Conservation (phyloP, 78 protist genomes). For the Polysphondylium violaceum region DNA sequence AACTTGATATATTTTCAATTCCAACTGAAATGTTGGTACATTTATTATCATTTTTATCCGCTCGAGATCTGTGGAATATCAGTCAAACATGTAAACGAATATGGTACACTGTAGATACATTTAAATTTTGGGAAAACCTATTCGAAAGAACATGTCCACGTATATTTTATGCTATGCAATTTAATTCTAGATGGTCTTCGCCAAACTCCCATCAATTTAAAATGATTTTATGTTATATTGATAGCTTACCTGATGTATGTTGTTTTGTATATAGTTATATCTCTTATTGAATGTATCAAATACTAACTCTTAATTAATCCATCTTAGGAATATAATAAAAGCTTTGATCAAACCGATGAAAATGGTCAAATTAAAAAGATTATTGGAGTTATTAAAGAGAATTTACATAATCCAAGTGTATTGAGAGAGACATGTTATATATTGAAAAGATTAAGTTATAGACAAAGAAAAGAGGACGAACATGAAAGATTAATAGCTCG, state of each 20-base stretch:
- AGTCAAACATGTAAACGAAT: slow-evolving; percentile 29
- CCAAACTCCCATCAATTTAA: slow-evolving; percentile 50
- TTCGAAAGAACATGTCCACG: slow-evolving; percentile 57
- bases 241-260: slow-evolving; percentile 4
- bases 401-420: slow-evolving; percentile 22
- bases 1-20: slow-evolving; percentile 30
- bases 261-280: background rate
- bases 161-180: slow-evolving; percentile 66
- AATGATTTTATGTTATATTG: slow-evolving; percentile 67
- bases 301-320: background rate
- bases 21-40: slow-evolving; percentile 74
- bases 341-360: slow-evolving; percentile 39
- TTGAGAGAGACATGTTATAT: slow-evolving; percentile 64
- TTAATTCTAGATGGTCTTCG: slow-evolving; percentile 47
- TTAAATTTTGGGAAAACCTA: slow-evolving; percentile 58
- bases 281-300: background rate
- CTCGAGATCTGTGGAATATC: slow-evolving; percentile 29
- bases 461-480: slow-evolving; percentile 77
- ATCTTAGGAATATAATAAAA: slow-evolving; percentile 11
- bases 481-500: slow-evolving; percentile 62
- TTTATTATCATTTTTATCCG: slow-evolving; percentile 29
- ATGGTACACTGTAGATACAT: slow-evolving; percentile 45
- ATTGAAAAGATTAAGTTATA: slow-evolving; percentile 46
- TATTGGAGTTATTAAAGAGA: slow-evolving; percentile 42
- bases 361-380: slow-evolving; percentile 55